phyloP scores from a whole-genome alignment of 2,329 filamentous ascomycete genomes.

The Aspergillus spinulosporus region DNA sequence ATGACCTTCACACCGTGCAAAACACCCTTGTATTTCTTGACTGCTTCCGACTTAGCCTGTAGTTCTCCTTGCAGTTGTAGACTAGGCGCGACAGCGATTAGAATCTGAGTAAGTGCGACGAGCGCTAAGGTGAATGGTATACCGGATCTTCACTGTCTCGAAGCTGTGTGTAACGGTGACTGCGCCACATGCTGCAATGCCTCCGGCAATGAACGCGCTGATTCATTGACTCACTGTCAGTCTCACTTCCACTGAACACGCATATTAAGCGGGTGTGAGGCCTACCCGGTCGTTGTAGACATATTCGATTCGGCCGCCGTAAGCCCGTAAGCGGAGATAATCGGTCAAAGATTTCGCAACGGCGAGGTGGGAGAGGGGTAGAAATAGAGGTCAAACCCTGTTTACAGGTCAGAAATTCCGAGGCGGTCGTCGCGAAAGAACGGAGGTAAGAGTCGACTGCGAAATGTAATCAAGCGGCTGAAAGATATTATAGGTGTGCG shows the following conservation, averaged over 20 bases:
- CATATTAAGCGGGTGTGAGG: neutral
- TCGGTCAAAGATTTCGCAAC: neutral
- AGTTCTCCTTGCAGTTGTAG: conserved; percentile 97
- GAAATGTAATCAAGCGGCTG: neutral
- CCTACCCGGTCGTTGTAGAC: conserved; percentile 57
- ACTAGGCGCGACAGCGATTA: conserved; percentile 49
- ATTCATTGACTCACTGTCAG: conserved; percentile 3
- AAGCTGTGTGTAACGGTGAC: conserved; percentile 98
- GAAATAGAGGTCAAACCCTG: neutral
- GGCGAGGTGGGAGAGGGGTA: neutral
- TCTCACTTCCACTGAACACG: neutral
- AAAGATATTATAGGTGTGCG: conserved; percentile 3
- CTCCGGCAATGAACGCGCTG: conserved; percentile 90
- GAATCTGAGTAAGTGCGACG: neutral
- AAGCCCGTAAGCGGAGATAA: conserved; percentile 20
- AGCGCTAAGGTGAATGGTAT: conserved; percentile 32
- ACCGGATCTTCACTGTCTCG: conserved; percentile 98
- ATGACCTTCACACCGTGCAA: conserved; percentile 90
- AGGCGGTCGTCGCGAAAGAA: neutral
- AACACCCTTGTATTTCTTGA: conserved; percentile 85
- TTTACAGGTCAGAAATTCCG: neutral
- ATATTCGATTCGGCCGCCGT: conserved; percentile 36
- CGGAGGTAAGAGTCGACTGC: neutral
- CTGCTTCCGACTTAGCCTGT: conserved; percentile 79
- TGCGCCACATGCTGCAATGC: conserved; percentile 93